Evolutionary conservation across 768 basidiomycete species (phyloP), one percentile per base, ranked within the genome.

Genomic region (Lactarius pseudohatsudake): DNA sequence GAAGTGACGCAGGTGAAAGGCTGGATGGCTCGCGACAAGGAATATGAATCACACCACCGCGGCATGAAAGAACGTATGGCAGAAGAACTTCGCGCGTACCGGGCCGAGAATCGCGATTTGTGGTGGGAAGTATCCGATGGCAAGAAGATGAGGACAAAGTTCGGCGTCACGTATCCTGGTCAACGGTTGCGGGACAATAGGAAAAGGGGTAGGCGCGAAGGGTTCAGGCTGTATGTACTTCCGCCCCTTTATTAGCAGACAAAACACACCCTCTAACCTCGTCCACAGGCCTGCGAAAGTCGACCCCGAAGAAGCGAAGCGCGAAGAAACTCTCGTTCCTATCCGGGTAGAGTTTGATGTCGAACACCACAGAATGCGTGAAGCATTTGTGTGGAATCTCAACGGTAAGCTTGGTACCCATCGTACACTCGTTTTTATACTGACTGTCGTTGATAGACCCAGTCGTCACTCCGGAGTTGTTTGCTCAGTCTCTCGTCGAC

Each of bases 351-450:
- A 99, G 76, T 88, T 98, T 72, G 97, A 99, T 72, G 89, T 96
- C 57, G 97, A 98, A 64, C 91, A 92, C 72, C 89, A 92, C 74
- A 92, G 90, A 78, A 89, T 98, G 82, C 86, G 94, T 32, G 97
- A 99, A 75, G 94, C 96, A 0, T 98, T 98, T 77, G 85, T 97
- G 55, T 99, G 96, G 97, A 97, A 99, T 73, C 77, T 96, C 55
- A 90, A 91, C 70, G 96, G 96, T 97, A 64, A 10, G n/a, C 86
- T 69, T 7, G n/a, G 58, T 54, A 32, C 8, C 22, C 30, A 1
- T 22, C 26, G 18, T 13, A 30, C 43, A 20, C 7, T 22, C 50
- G 2, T 26, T 58, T 41, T 30, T 1, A 6, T 45, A 36, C 55
- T 68, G 30, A 41, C 26, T 22, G 30, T 22, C 47, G 16, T 43